Evolutionary conservation across 164 flowering plant species (phyloP).

Genomic region (Houttuynia cordata): DNA sequence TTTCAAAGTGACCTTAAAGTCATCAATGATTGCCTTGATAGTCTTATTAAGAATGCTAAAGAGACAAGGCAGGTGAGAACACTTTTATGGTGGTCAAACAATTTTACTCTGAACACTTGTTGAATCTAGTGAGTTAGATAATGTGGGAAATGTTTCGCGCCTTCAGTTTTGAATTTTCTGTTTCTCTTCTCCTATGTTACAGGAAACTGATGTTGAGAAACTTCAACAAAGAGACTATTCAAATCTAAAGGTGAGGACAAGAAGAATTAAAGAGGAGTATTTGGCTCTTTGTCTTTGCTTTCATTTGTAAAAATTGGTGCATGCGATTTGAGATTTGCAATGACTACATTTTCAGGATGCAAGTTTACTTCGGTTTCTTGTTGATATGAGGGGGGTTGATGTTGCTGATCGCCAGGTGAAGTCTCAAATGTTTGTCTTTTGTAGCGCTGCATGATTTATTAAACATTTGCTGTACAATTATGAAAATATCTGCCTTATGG

Average conservation of each 20-base stretch:
- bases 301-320: neutral
- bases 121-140: neutral
- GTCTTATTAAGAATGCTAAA: slow-evolving; percentile 83
- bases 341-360: slow-evolving; percentile 64
- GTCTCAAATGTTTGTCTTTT: neutral
- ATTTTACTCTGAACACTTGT: neutral
- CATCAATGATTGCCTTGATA: slow-evolving; percentile 92
- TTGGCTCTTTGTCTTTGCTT: neutral
- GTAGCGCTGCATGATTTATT: neutral
- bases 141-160: neutral
- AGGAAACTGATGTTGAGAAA: slow-evolving; percentile 96
- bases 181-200: slow-evolving; percentile 1
- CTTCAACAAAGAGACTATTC: slow-evolving; percentile 85
- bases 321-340: slow-evolving; percentile 1
- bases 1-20: slow-evolving; percentile 66
- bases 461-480: too few relatives aligned
- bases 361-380: slow-evolving; percentile 86
- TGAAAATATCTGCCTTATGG: too few relatives aligned
- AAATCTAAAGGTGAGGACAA: slow-evolving; percentile 54
- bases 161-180: neutral
- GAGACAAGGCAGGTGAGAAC: slow-evolving; percentile 77
- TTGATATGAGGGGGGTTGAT: slow-evolving; percentile 96
- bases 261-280: neutral
- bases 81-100: neutral
- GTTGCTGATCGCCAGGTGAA: slow-evolving; percentile 87